Evolutionary conservation across 2,329 filamentous ascomycete genomes (phyloP).

Genomic region (Diaporthe sp.): DNA sequence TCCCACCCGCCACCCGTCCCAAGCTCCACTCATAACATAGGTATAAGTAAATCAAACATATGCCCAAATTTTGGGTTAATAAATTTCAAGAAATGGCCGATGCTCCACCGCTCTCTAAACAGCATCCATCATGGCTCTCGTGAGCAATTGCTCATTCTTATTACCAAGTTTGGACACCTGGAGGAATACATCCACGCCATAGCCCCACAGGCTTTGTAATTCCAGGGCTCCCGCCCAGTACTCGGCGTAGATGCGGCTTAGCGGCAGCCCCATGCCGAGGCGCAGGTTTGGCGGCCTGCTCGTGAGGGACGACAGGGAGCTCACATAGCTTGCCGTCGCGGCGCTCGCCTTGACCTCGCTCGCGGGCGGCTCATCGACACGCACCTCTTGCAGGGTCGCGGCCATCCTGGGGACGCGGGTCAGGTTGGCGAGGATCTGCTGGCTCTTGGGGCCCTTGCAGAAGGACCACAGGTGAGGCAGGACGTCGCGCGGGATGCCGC

Average conservation of each 20-base stretch:
- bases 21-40: background rate
- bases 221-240: conserved; percentile 97
- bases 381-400: conserved; percentile 91
- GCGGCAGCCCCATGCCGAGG: conserved; percentile 91
- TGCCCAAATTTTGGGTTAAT: background rate
- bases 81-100: background rate
- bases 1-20: background rate
- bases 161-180: conserved; percentile 98
- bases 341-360: conserved; percentile 33
- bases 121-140: conserved; percentile 82
- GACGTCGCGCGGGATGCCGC: conserved; percentile 88
- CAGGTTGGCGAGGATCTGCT: conserved; percentile 86
- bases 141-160: conserved; percentile 94
- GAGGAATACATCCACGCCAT: conserved; percentile 94
- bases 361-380: conserved; percentile 56
- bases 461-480: conserved; percentile 97
- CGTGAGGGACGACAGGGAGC: conserved; percentile 84
- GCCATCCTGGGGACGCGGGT: conserved; percentile 90
- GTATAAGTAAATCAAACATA: background rate
- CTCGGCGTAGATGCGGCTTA: conserved; percentile 95
- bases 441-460: conserved; percentile 87
- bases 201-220: conserved; percentile 93
- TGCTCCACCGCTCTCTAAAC: conserved; percentile 60
- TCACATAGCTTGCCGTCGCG: conserved; percentile 58
- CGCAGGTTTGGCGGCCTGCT: conserved; percentile 88